phyloP scores from a whole-genome alignment of 73 alveolate genomes.

The Paramecium octaurelia region DNA sequence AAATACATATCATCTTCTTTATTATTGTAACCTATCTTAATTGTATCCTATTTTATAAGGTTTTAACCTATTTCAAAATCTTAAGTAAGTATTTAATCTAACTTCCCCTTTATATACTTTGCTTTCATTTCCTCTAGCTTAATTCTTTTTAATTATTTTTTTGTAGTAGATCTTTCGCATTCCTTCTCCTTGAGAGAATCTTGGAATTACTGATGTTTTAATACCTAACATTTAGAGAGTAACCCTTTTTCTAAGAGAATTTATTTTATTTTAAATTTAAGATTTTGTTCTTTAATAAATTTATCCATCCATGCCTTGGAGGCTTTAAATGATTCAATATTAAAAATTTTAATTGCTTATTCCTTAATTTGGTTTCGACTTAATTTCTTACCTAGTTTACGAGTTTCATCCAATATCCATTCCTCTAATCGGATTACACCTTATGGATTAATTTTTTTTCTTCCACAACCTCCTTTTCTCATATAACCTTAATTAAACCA shows the following conservation, averaged over 20 bases:
- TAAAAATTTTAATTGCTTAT: background rate
- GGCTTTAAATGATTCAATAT: background rate
- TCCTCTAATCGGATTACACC: background rate
- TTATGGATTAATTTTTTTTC: background rate
- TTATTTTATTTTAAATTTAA: background rate
- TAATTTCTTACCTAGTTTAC: background rate
- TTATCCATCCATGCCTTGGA: conserved; percentile 19
- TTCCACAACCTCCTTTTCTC: conserved; percentile 47
- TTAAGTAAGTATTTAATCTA: background rate
- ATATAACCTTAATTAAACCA: background rate
- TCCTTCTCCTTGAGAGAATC: background rate
- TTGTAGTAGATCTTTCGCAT: background rate
- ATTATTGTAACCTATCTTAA: background rate
- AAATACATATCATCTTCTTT: background rate
- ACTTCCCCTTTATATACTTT: background rate
- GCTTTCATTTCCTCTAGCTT: background rate
- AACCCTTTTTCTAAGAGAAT: background rate
- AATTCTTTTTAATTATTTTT: background rate
- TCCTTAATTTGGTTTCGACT: background rate
- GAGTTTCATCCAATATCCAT: background rate
- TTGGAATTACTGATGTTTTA: background rate
- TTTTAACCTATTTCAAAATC: background rate
- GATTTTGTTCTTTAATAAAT: background rate
- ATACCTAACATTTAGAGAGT: background rate
- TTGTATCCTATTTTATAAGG: background rate